Base-by-base conservation (phyloP, 2,329 filamentous ascomycete species). In the Sporothrix euskadiensis region DNA sequence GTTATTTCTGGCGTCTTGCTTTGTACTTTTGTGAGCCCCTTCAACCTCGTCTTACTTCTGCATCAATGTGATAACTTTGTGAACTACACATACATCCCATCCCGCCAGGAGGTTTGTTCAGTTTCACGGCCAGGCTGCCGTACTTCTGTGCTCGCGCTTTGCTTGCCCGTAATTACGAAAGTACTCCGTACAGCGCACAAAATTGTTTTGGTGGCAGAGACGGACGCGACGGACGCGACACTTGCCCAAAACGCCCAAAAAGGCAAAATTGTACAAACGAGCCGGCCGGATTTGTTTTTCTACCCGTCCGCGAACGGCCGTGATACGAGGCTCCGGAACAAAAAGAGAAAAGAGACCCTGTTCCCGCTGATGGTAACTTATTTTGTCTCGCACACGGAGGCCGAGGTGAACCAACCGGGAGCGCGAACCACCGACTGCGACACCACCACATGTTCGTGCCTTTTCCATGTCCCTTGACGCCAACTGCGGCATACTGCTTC, bases 401-500 rank as follows among this genome's bases (percentile, higher is more conserved):
- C 26, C 22, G 26, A 56, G 52, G n/a, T 56, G 52, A 56, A 22
- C 19, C 12, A 49, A 49, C 44, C 44, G 14, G 44, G 44, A 49
- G 6, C 22, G 52, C 52, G 52, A 56, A 56, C 26, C 52, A 56
- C 52, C 22, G 52, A 26, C 10, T 7, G 52, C 52, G 9, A 30
- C 19, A 26, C 16, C n/a, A 54, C n/a, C 52, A 26, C 52, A 9
- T n/a, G 26, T n/a, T 54, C 52, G 52, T 19, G 47, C 4, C 35
- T 35, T 35, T 35, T 35, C 35, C 5, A 9, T 44, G 44, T 16
- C 14, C 14, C 14, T 19, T 49, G 19, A 49, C 14, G 4, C 14
- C 14, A 49, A 4, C 30, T 39, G 56, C 56, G 56, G 56, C 57
- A 61, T 61, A 61, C 30, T 61, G 57, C 57, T 61, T 61, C 30